These are phyloP conservation scores for Lignosus rhinocerotis DNA, from an alignment of 1,284 basidiomycete species.

Conservation along the genomic window DNA sequence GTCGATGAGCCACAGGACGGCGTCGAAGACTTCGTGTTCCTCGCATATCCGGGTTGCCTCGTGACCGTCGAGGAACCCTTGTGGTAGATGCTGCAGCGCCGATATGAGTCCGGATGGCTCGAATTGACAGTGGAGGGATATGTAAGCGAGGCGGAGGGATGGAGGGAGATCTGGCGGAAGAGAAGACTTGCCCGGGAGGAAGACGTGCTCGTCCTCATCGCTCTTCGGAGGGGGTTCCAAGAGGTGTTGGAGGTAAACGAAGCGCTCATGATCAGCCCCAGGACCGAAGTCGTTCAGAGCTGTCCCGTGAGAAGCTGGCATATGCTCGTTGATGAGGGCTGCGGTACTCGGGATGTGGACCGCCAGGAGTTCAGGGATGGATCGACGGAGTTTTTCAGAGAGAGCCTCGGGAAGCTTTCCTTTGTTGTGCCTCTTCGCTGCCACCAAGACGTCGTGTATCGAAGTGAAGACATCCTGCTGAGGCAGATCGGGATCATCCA, in stretches of 20 bases:
- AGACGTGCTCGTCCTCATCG: constrained; percentile 46
- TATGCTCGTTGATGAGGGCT: constrained; percentile 69
- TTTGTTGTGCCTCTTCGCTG: constrained; percentile 46
- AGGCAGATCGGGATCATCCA: constrained; percentile 76
- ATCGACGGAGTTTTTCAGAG: constrained; percentile 47
- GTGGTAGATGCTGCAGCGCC: constrained; percentile 62
- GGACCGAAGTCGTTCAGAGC: constrained; percentile 52
- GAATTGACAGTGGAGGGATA: constrained; percentile 73
- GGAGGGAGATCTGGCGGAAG: constrained; percentile 31
- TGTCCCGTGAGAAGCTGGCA: constrained; percentile 62
- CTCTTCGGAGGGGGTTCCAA: constrained; percentile 59
- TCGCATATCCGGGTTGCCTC: constrained; percentile 69
- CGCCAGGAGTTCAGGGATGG: constrained; percentile 66
- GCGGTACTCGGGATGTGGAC: constrained; percentile 70
- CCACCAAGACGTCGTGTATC: constrained; percentile 62
- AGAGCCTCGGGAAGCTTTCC: constrained; percentile 55
- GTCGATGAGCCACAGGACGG: constrained; percentile 83
- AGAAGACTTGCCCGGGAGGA: constrained; percentile 13
- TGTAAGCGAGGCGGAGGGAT: constrained; percentile 60
- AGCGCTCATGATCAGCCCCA: constrained; percentile 55
- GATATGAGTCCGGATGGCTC: constrained; percentile 69
- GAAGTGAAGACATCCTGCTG: constrained; percentile 62
- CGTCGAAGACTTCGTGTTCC: constrained; percentile 65
- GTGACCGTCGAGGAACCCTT: constrained; percentile 59
- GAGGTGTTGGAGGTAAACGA: constrained; percentile 79